Base-by-base conservation (phyloP, 2,329 filamentous ascomycete genomes). In the Fusarium goolgardi region DNA sequence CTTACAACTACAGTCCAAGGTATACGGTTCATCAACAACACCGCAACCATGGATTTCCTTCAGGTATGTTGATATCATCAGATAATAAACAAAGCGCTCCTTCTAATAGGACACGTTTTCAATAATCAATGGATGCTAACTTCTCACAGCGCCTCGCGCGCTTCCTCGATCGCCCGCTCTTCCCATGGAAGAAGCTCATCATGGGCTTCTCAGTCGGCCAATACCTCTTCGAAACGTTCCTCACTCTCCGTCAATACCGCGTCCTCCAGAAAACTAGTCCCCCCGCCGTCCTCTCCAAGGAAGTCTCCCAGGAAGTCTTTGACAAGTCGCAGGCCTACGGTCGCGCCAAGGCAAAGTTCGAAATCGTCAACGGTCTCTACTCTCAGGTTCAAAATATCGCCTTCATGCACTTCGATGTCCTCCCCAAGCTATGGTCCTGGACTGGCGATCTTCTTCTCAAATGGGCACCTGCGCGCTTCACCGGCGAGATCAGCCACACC, bases 141-240 rank as follows among this genome's bases (percentile, higher is more conserved):
- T 53, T 27, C 35, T 21, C 34, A 25, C 47, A 90, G 88, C 86
- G 87, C 83, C 89, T 98, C 72, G 93, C 93, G 77, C 88, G 88
- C 79, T 90, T 91, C 80, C 90, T 98, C 75, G 96, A 99, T 84
- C 89, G 92, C 76, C 94, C 95, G 60, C 85, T 92, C 76, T 97
- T 98, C 83, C 95, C 96, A 56, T 99, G 96, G 96, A 99, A 97
- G 88, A 91, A 89, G 78, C 89, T 99, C 74, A 94, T 99, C 75
- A 87, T 98, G 73, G 92, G 94, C 75, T 99, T 99, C 83, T 97
- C 94, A 31, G 79, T 98, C 74, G 93, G 91, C 65, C 93, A 99
- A 78, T 98, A 93, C 79, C 82, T 93, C 55, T 90, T 99, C 76
- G 96, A 99, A 80, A 90, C 93, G 44, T 92, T 95, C 81, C 89